These are phyloP conservation scores for Botrytis aclada DNA, from an alignment of 2,329 filamentous ascomycete species.

Conservation along the genomic window DNA sequence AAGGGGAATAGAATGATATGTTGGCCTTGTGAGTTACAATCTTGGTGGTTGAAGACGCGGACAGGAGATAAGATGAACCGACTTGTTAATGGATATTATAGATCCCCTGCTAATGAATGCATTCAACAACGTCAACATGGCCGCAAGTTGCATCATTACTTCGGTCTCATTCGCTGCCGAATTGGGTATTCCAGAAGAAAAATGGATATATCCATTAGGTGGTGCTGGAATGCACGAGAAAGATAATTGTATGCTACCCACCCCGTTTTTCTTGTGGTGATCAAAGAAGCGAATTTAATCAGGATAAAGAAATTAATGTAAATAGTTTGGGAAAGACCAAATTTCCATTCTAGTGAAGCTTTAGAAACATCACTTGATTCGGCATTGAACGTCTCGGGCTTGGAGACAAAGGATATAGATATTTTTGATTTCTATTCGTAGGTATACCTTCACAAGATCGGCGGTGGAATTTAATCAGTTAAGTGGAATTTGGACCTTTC, in stretches of 20 bases:
- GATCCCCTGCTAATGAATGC: constrained; percentile 69
- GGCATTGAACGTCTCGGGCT: constrained; percentile 47
- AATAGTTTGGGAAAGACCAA: constrained; percentile 59
- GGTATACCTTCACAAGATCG: constrained; percentile 5
- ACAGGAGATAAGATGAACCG: not conserved
- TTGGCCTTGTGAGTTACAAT: constrained; percentile 53
- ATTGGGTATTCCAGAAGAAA: constrained; percentile 51
- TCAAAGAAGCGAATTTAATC: not conserved
- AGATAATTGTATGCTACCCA: constrained; percentile 46
- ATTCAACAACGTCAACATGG: constrained; percentile 66
- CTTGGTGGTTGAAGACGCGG: not conserved
- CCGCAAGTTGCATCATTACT: constrained; percentile 59
- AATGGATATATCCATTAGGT: constrained; percentile 63
- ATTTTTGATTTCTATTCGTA: constrained; percentile 63
- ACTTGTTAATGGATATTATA: constrained; percentile 36
- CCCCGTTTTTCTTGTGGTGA: not conserved
- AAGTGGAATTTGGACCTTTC: not conserved
- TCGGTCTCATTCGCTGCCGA: constrained; percentile 52
- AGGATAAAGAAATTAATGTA: constrained; percentile 14
- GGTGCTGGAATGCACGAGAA: constrained; percentile 61
- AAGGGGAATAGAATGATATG: constrained; percentile 65
- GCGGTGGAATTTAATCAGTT: fast-evolving
- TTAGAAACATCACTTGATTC: constrained; percentile 57
- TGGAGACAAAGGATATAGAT: constrained; percentile 53
- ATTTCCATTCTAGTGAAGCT: constrained; percentile 56